phyloP scores from a whole-genome alignment of 495 filamentous ascomycete species.

The Tuber umbilicatum region DNA sequence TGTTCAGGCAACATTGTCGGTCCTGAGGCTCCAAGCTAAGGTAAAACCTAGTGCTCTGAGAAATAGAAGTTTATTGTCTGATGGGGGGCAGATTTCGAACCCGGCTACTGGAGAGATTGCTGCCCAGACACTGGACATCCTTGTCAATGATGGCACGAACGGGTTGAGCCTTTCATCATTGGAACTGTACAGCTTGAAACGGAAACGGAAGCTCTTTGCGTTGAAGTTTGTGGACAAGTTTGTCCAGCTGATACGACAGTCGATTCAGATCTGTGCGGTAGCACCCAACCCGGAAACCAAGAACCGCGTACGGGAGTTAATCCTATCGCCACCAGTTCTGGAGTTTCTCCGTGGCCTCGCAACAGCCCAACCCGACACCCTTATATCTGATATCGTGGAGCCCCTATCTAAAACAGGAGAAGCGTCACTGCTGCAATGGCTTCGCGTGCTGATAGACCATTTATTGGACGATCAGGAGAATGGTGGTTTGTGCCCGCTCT shows the following conservation, averaged over 20 bases:
- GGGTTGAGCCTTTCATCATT: slow-evolving; percentile 15
- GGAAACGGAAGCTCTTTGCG: slow-evolving; percentile 34
- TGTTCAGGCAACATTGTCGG: slow-evolving; percentile 22
- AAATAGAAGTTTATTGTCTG: not conserved
- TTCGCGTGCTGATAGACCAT: slow-evolving; percentile 35
- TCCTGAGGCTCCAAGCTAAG: slow-evolving; percentile 17
- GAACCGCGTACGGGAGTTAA: slow-evolving; percentile 16
- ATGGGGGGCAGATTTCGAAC: not conserved
- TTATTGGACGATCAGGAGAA: slow-evolving; percentile 38
- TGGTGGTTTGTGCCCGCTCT: slow-evolving; percentile 15
- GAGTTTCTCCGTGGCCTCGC: slow-evolving; percentile 26
- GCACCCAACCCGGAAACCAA: slow-evolving; percentile 18
- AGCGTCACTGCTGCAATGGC: slow-evolving; percentile 21
- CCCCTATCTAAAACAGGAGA: slow-evolving; percentile 24
- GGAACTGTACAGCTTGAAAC: slow-evolving; percentile 37
- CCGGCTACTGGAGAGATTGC: slow-evolving; percentile 22
- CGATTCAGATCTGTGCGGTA: slow-evolving; percentile 23
- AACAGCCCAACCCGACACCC: slow-evolving; percentile 21
- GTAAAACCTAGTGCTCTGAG: not conserved
- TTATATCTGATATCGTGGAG: slow-evolving; percentile 32
- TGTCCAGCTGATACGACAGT: slow-evolving; percentile 19
- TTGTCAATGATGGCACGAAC: slow-evolving; percentile 15
- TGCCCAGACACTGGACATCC: slow-evolving; percentile 26
- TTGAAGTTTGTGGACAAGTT: slow-evolving; percentile 17
- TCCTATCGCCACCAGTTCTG: slow-evolving; percentile 24